Base-by-base conservation (phyloP, 805 yeast species). In the Saturnispora silvae region DNA sequence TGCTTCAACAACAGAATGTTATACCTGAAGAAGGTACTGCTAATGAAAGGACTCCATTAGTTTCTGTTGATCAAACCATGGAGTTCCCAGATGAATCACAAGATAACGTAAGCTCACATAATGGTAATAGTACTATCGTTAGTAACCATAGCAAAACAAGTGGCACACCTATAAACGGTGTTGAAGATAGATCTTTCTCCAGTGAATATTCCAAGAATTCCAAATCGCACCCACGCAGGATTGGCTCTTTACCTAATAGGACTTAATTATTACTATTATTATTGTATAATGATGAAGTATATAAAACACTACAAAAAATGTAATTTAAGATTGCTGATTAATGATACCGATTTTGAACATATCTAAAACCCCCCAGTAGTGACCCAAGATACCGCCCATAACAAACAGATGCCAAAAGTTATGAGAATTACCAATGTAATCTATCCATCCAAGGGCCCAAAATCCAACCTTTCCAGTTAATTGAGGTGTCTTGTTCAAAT, bases 371-470 rank as follows among this genome's bases (percentile, higher is more conserved):
- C 94, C 89, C 39, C 66, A 65, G 58, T 87, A 92, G 57, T 89
- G 97, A 23, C 94, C 94, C 29, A 81, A 57, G n/a, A 85, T 76
- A 3, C 98, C 98, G 19, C 81, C 67, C 14, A 92, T 70, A 22
- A 92, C 98, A 53, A 81, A 84, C 10, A 85, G 55, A 60, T 89
- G 98, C 98, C 98, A 89, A 22, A 89, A 64, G 51, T 86, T 87
- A 57, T 89, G 98, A 26, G 95, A 83, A 29, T 75, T 70, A 37
- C 77, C 65, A 20, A 71, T 56, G 54, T 80, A 81, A 48, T 82
- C 92, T 13, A 77, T 77, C 89, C 96, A 86, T 89, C 81, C 89
- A 16, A 81, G 54, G 1, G 85, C 75, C 25, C 59, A 49, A 37
- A 77, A 66, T 3, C 57, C 47, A 28, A 55, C 48, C 19, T 51